Evolutionary conservation across 768 basidiomycete species (phyloP).

Genomic region (Amanita rubescens): DNA sequence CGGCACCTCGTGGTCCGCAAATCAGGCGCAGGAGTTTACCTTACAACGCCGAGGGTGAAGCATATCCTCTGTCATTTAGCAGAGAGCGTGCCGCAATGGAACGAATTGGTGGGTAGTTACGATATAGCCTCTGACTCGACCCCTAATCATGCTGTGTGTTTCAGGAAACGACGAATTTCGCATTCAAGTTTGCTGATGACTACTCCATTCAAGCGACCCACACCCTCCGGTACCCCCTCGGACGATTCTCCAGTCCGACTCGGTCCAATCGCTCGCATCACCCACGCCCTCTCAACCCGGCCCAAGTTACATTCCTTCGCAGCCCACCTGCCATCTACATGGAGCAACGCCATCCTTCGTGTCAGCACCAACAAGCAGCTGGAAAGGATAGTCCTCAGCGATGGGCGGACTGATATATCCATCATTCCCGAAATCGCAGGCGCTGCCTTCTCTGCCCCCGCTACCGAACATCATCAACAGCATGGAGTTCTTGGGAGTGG

Average conservation of each 20-base stretch:
- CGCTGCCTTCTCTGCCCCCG: not conserved
- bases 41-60: constrained; percentile 41
- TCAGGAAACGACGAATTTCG: constrained; percentile 47
- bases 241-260: not conserved
- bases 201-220: constrained; percentile 16
- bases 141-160: not conserved
- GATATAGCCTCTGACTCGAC: not conserved
- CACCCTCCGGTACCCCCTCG: constrained; percentile 9
- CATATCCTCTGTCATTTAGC: constrained; percentile 41
- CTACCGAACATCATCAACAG: not conserved
- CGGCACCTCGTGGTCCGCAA: constrained; percentile 48
- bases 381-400: constrained; percentile 35
- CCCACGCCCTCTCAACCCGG: constrained; percentile 29
- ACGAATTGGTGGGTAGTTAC: constrained; percentile 36
- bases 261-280: constrained; percentile 27
- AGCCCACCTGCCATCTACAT: constrained; percentile 49
- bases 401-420: constrained; percentile 13
- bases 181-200: constrained; percentile 50
- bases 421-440: constrained; percentile 5
- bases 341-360: constrained; percentile 47
- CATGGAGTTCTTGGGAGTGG: constrained; percentile 38
- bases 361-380: constrained; percentile 42
- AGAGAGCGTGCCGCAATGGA: constrained; percentile 35
- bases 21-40: constrained; percentile 36
- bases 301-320: constrained; percentile 39